These are phyloP conservation scores for Gentiana macrophylla DNA, from an alignment of 257 asterid species.

Conservation along the genomic window DNA sequence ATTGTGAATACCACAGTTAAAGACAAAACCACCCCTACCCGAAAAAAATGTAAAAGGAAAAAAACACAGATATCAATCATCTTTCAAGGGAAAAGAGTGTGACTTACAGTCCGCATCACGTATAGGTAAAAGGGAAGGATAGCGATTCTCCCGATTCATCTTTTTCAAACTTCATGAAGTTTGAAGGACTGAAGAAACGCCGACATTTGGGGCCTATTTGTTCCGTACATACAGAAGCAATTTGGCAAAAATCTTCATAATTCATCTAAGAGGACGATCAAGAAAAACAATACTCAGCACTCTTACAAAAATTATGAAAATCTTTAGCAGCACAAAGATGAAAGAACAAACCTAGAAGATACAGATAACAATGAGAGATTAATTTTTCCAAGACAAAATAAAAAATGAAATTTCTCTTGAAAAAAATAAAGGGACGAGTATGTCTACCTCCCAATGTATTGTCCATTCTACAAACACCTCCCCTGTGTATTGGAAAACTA, in stretches of 20 bases:
- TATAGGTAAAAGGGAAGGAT: slow-evolving; percentile 96
- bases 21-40: no score
- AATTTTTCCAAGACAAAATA: no score
- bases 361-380: no score
- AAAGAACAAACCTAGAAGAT: no score
- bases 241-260: slow-evolving; percentile 99
- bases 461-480: no score
- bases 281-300: slow-evolving; percentile 21
- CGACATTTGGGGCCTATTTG: slow-evolving; percentile 96
- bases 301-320: slow-evolving; percentile 2
- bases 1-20: no score
- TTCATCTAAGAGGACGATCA: slow-evolving; percentile 60
- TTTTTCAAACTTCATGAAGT: slow-evolving; percentile 99
- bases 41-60: neutral
- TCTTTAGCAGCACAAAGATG: neutral
- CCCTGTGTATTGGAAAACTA: no score
- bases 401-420: no score
- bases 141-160: slow-evolving; percentile 96
- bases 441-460: no score
- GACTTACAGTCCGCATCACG: slow-evolving; percentile 93
- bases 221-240: slow-evolving; percentile 95
- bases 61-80: neutral
- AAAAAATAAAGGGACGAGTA: no score
- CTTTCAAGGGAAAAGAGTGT: slow-evolving; percentile 5
- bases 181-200: slow-evolving; percentile 95